Percentiles rank a stretch among this genome's conserved stretches.
Conservation (phyloP, 2,329 filamentous ascomycete genomes). For the Sarocladiaceae sp. region DNA sequence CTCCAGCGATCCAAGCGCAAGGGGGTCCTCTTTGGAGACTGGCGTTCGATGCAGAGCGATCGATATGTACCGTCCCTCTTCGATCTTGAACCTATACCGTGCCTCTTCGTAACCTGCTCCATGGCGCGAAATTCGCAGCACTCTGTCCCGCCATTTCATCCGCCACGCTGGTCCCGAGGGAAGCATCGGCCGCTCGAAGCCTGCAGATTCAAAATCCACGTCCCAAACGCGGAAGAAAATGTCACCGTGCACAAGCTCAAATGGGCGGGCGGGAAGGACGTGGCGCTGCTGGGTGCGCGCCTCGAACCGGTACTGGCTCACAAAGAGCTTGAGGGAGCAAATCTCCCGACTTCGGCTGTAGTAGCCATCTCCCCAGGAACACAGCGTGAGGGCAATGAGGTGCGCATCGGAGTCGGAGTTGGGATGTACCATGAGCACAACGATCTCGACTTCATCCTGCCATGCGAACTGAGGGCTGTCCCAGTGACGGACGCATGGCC, state of each 20-base stretch:
- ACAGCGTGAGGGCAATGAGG: slow-evolving; percentile 1
- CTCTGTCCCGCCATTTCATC: slow-evolving; percentile 4
- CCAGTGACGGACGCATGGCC: not conserved
- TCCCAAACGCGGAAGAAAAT: slow-evolving; percentile 2
- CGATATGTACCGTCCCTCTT: not conserved
- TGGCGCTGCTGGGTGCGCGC: not conserved
- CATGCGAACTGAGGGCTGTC: not conserved
- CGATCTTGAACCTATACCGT: slow-evolving; percentile 3
- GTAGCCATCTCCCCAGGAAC: slow-evolving; percentile 7
- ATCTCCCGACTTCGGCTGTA: slow-evolving; percentile 3
- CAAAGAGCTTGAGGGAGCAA: slow-evolving; percentile 1
- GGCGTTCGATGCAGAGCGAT: too few species aligned
- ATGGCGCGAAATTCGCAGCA: not conserved
- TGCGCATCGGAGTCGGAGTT: slow-evolving; percentile 2
- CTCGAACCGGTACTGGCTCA: slow-evolving; percentile 3
- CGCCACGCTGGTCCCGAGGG: not conserved
- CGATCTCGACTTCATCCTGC: slow-evolving; percentile 6
- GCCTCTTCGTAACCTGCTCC: slow-evolving; percentile 1
- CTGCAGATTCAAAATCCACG: not conserved
- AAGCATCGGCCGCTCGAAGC: slow-evolving; percentile 4
- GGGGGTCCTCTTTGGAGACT: too few species aligned
- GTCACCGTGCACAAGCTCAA: slow-evolving; percentile 3
- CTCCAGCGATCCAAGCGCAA: not conserved
- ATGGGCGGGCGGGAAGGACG: not conserved
- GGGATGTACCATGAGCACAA: slow-evolving; percentile 1